Evolutionary conservation across 768 basidiomycete genomes (phyloP), one percentile per base, ranked within the genome.

Genomic region (Termitomyces eurrhizus): DNA sequence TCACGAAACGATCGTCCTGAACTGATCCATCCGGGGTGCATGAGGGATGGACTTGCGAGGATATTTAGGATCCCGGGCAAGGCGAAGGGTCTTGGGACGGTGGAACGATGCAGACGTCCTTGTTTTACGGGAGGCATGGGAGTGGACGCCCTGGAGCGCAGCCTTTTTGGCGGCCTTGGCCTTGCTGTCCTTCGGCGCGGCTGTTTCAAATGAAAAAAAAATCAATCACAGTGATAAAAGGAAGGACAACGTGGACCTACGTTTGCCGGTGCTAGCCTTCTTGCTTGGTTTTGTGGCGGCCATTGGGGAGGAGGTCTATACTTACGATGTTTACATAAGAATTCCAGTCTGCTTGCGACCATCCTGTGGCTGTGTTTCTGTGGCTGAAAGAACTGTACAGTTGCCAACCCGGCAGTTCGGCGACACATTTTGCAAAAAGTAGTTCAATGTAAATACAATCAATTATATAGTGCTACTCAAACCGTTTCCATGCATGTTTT

Each of bases 151-250:
- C 74, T 93, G 92, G 57, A 98, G 84, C 58, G 89, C 95, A 12
- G 95, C 95, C 82, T 98, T 98, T 82, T 95, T 97, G 48, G 97
- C 95, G 46, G 89, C 80, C 80, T 94, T 93, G 70, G 95, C 95
- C 79, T 95, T 95, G 69, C 64, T 68, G 65, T 82, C 80, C 68
- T 82, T 81, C 24, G 79, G 67, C 41, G 71, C 57, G 33, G 72
- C 60, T 62, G 75, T 75, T 69, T 71, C 69, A 67, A 58, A 41
- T n/a, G 48, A 6, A 29, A 29, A 21, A 21, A 52, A 49, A 12
- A 36, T 46, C 2, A 60, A 32, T 51, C 6, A 52, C 6, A 18
- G 35, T 24, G 53, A 52, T 13, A 58, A 9, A 51, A 24, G 32
- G 5, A n/a, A 41, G n/a, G 36, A n/a, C 35, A 8, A 18, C 4